A percentile compares a stretch with the other conserved stretches of the same genome.
phyloP scores from a whole-genome alignment of 225 moss, liverwort and hornwort genomes.

The Bryoerythrophyllum caledonicum region DNA sequence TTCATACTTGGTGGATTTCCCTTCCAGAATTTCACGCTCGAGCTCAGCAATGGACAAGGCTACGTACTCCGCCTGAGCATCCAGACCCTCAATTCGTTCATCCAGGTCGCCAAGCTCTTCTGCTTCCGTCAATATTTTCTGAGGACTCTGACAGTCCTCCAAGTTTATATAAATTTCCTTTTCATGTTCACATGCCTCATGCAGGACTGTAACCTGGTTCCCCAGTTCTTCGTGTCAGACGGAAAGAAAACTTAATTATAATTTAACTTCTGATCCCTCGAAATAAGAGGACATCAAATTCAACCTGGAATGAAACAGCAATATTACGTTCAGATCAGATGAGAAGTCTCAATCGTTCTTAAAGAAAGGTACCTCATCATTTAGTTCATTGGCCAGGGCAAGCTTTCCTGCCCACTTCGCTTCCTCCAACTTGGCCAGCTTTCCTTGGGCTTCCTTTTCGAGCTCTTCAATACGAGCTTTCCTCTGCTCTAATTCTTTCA shows the following conservation, averaged over 20 bases:
- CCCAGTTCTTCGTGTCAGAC: background rate
- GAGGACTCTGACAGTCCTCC: slow-evolving; percentile 41
- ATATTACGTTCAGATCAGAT: background rate
- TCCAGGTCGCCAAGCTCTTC: slow-evolving; percentile 66
- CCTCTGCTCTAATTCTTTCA: slow-evolving; percentile 56
- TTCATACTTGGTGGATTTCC: slow-evolving; percentile 49
- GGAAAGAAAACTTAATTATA: background rate
- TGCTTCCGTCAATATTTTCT: slow-evolving; percentile 27
- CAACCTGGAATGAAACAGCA: background rate
- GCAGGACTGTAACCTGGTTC: slow-evolving; percentile 27
- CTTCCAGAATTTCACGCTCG: slow-evolving; percentile 68
- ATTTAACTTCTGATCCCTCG: background rate
- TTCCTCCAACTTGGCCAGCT: slow-evolving; percentile 57
- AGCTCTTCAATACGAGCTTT: slow-evolving; percentile 43
- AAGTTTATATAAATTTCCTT: slow-evolving; percentile 46
- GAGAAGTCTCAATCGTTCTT: background rate
- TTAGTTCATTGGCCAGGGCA: slow-evolving; percentile 38
- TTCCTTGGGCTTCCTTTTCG: slow-evolving; percentile 42
- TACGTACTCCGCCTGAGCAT: slow-evolving; percentile 76
- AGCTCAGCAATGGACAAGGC: slow-evolving; percentile 69
- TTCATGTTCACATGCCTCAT: slow-evolving; percentile 55
- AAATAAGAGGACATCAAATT: background rate
- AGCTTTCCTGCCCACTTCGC: slow-evolving; percentile 42
- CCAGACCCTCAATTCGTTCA: slow-evolving; percentile 80
- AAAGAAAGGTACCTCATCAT: slow-evolving; percentile 40